A percentile compares a stretch with the other conserved stretches of the same genome.
Evolutionary conservation across 768 basidiomycete species (phyloP).

Genomic region (Mycena indigotica): DNA sequence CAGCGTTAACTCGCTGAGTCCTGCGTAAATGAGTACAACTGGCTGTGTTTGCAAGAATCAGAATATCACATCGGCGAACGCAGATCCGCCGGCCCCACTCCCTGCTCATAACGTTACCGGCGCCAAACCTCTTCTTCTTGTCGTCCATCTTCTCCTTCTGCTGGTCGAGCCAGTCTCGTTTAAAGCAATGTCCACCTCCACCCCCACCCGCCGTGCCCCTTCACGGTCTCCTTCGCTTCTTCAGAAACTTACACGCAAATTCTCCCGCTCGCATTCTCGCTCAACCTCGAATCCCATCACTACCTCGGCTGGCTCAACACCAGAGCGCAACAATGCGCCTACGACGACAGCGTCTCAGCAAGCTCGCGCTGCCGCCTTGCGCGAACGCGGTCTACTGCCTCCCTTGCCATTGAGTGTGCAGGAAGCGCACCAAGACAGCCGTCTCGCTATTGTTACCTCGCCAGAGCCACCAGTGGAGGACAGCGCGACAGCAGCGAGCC

Average conservation of each 20-base stretch:
- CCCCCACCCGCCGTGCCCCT: no score
- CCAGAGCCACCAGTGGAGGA: constrained; percentile 12
- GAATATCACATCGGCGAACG: no score
- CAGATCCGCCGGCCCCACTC: no score
- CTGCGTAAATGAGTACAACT: no score
- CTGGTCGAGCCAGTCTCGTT: no score
- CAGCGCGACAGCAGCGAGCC: constrained; percentile 50
- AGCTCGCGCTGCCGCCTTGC: constrained; percentile 57
- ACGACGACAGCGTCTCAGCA: constrained; percentile 36
- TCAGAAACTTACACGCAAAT: constrained; percentile 36
- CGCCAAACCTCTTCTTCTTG: no score
- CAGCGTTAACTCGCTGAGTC: no score
- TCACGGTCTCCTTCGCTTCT: no score
- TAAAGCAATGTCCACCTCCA: no score
- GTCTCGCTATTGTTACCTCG: constrained; percentile 37
- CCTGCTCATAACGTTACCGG: no score
- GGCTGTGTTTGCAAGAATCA: no score
- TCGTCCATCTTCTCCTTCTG: no score
- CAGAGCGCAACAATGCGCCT: constrained; percentile 24
- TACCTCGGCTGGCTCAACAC: constrained; percentile 17
- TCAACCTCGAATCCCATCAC: constrained; percentile 21
- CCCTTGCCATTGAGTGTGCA: constrained; percentile 44
- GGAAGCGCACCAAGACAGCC: constrained; percentile 40
- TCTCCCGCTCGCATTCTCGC: constrained; percentile 26
- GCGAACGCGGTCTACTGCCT: constrained; percentile 61